These are phyloP conservation scores for Escovopsis sp. DNA, from an alignment of 2,329 filamentous ascomycete genomes.

Conservation along the genomic window DNA sequence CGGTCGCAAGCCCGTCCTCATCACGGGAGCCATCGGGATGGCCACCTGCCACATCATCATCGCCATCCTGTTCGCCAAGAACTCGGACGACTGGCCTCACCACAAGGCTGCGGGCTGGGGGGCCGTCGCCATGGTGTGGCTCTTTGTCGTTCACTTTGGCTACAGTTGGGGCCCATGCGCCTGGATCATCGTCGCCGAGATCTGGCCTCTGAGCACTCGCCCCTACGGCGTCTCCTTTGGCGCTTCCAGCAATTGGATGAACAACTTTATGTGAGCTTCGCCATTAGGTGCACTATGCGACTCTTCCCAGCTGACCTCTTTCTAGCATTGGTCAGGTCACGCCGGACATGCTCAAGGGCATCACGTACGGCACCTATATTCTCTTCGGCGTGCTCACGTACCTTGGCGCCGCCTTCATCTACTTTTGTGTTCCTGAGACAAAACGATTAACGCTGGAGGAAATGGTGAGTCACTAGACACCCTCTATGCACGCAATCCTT, in stretches of 20 bases:
- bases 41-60: slow-evolving; percentile 56
- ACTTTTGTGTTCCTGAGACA: slow-evolving; percentile 50
- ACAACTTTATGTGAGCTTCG: slow-evolving; percentile 34
- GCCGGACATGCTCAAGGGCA: slow-evolving; percentile 48
- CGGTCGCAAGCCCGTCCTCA: slow-evolving; percentile 47
- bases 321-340: slow-evolving; percentile 42
- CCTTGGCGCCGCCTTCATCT: slow-evolving; percentile 45
- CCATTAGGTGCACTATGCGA: too few relatives aligned
- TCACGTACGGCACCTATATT: slow-evolving; percentile 58
- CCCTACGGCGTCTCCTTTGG: slow-evolving; percentile 58
- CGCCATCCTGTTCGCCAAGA: slow-evolving; percentile 51
- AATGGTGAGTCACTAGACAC: slow-evolving; percentile 25
- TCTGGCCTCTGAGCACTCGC: slow-evolving; percentile 56
- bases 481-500: too few relatives aligned
- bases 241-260: slow-evolving; percentile 51
- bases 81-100: slow-evolving; percentile 40
- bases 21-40: slow-evolving; percentile 55
- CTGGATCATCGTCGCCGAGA: slow-evolving; percentile 62
- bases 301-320: too few relatives aligned
- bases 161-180: slow-evolving; percentile 62
- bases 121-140: slow-evolving; percentile 52
- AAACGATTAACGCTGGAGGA: slow-evolving; percentile 50
- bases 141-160: slow-evolving; percentile 61
- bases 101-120: slow-evolving; percentile 56
- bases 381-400: slow-evolving; percentile 53